Evolutionary conservation across 805 yeast species (phyloP), one percentile per base, ranked within the genome.

Genomic region (Lachancea meyersii): DNA sequence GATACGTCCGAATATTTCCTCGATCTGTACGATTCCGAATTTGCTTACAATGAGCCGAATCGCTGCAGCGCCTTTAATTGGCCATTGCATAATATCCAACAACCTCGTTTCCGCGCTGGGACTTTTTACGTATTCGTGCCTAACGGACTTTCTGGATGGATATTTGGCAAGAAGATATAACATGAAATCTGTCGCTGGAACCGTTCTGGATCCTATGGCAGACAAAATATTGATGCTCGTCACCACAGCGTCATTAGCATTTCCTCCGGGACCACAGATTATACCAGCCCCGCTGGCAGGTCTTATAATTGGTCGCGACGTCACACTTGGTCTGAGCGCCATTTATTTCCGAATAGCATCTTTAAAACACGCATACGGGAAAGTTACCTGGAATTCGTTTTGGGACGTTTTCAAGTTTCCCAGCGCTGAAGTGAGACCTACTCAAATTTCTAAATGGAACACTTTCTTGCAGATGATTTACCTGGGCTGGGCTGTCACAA

Each of bases 91-190:
- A 9, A 70, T 87, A 18, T 65, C 79, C 4, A 79, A 82, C 13
- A 73, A 86, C 22, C 67, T 82, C 2, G 63, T 71, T 10, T 67
- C 73, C 36, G 96, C 97, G 0, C 65, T 86, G 35, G 74, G 78
- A 1, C 57, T 93, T 9, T 91, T 93, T 61, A 71, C 79, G 0
- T 88, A 87, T 55, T 88, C 97, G 0, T 83, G 97, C 49, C 60
- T 88, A 3, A 91, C 98, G 0, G 99, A 93, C 61, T 82, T 86
- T 49, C 65, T 89, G 18, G 99, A 93, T 62, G 99, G 99, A 0
- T 85, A 65, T 55, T 77, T 94, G 48, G 99, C 99, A 4, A 71
- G 99, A 43, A 75, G 65, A 46, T 91, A 64, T 68, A 79, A 86
- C 43, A 69, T 83, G 73, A 75, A 79, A 54, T 80, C 96, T 1